Conservation (phyloP, 2,329 filamentous ascomycete species). For the Stylonectria norvegica region DNA sequence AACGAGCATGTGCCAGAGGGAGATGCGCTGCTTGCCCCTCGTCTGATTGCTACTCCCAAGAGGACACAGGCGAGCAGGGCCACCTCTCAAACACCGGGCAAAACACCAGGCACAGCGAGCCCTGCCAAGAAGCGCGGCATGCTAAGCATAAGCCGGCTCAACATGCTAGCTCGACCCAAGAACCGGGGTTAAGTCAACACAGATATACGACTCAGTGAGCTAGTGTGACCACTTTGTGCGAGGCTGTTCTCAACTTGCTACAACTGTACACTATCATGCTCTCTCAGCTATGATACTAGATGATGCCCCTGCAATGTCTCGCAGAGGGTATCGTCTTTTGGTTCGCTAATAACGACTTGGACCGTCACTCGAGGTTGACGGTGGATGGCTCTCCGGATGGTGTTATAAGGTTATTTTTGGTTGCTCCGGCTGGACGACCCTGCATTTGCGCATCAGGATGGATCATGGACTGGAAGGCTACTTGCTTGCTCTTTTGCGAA, state of each 20-base stretch:
- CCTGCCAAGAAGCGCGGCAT: conserved; percentile 51
- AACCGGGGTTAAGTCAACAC: conserved; percentile 41
- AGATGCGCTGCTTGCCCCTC: conserved; percentile 50
- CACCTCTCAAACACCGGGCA: conserved; percentile 21
- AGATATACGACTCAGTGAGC: too few species aligned
- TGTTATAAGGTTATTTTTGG: conserved; percentile 28
- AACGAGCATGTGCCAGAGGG: conserved; percentile 47
- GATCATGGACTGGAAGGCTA: conserved; percentile 11
- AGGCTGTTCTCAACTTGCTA: conserved; percentile 4
- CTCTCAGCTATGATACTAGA: conserved; percentile 6
- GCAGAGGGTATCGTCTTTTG: conserved; percentile 1
- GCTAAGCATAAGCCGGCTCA: conserved; percentile 57
- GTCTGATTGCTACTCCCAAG: conserved; percentile 38
- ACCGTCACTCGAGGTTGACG: conserved; percentile 14
- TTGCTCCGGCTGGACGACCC: conserved; percentile 13
- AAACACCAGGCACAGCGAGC: conserved; percentile 33
- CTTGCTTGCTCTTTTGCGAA: conserved; percentile 14
- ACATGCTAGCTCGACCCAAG: conserved; percentile 61
- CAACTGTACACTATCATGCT: conserved; percentile 22
- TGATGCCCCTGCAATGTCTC: neutral
- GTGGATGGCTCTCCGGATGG: conserved; percentile 24
- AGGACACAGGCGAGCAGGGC: conserved; percentile 35
- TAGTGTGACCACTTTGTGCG: too few species aligned
- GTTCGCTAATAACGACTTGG: conserved; percentile 2
- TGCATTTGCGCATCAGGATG: conserved; percentile 17